These are phyloP conservation scores for Botryobasidium botryosum DNA, from an alignment of 768 basidiomycete species.

Conservation along the genomic window DNA sequence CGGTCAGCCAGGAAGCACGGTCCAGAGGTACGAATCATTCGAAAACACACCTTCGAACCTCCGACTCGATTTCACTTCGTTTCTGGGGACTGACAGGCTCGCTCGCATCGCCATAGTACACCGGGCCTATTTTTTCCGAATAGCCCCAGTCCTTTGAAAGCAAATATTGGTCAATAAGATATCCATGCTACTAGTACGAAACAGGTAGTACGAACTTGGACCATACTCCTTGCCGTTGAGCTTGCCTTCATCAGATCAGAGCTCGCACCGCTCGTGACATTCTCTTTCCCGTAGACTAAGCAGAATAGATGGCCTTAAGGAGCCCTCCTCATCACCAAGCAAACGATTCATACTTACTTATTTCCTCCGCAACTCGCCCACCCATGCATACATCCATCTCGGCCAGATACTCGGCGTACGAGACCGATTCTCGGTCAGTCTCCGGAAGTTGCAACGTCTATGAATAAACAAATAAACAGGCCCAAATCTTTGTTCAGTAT, in stretches of 20 bases:
- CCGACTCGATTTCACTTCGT: slow-evolving; percentile 73
- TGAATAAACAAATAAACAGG: neutral
- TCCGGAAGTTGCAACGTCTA: slow-evolving; percentile 64
- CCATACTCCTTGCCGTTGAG: slow-evolving; percentile 65
- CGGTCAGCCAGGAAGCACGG: neutral
- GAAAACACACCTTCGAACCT: slow-evolving; percentile 55
- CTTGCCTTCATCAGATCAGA: slow-evolving; percentile 78
- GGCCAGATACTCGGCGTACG: slow-evolving; percentile 57
- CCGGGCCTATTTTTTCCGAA: slow-evolving; percentile 63
- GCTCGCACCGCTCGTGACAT: slow-evolving; percentile 81
- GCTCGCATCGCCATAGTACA: slow-evolving; percentile 60
- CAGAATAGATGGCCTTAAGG: slow-evolving; percentile 3
- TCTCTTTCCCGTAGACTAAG: slow-evolving; percentile 71
- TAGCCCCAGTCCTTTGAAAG: slow-evolving; percentile 51
- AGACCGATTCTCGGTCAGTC: slow-evolving; percentile 56
- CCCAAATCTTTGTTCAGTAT: slow-evolving; percentile 8
- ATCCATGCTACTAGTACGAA: neutral
- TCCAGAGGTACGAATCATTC: neutral
- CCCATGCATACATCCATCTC: slow-evolving; percentile 86
- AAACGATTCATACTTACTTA: slow-evolving; percentile 34
- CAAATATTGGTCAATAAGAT: neutral
- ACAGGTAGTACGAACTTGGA: slow-evolving; percentile 41
- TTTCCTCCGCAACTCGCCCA: slow-evolving; percentile 86
- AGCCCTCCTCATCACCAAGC: slow-evolving; percentile 10
- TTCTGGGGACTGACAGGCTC: slow-evolving; percentile 55